Percentiles rank a stretch among this genome's conserved stretches.
Conservation (phyloP, 2,329 filamentous ascomycete species). For the Fusarium ramigenum region DNA sequence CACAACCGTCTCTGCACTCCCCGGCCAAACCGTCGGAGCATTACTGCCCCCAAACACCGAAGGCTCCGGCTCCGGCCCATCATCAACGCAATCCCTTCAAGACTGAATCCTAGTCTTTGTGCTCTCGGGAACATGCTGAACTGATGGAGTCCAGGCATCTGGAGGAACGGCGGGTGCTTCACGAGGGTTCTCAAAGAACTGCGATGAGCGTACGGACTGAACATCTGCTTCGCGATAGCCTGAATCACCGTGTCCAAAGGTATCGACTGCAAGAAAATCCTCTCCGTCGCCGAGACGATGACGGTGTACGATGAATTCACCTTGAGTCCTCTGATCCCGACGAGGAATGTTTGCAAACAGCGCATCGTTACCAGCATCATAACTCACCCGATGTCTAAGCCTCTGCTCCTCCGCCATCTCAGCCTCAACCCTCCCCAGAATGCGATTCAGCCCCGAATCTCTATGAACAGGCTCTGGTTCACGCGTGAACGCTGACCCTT, state of each 20-base stretch:
- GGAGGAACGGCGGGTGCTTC: not conserved
- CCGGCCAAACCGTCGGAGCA: conserved; percentile 14
- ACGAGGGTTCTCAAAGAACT: not conserved
- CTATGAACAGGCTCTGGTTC: not conserved
- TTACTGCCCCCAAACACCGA: conserved; percentile 9
- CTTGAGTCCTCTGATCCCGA: not conserved
- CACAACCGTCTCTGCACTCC: not conserved
- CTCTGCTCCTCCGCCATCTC: not conserved
- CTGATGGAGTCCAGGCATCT: not conserved
- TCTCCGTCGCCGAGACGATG: not conserved
- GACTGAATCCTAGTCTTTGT: not conserved
- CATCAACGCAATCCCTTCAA: conserved; percentile 4
- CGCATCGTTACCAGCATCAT: conserved; percentile 23
- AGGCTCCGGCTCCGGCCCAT: not conserved
- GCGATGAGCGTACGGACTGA: not conserved
- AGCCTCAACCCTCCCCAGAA: not conserved
- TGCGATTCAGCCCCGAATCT: not conserved
- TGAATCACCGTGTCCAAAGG: not conserved
- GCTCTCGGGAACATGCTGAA: not conserved
- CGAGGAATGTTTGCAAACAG: conserved; percentile 32
- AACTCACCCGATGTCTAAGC: conserved; percentile 15
- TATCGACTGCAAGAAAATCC: not conserved
- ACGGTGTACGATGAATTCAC: conserved; percentile 24
- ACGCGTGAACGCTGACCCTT: not conserved
- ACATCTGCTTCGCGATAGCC: not conserved